Conservation (phyloP, 257 asterid genomes). For the Craterostigma plantagineum region DNA sequence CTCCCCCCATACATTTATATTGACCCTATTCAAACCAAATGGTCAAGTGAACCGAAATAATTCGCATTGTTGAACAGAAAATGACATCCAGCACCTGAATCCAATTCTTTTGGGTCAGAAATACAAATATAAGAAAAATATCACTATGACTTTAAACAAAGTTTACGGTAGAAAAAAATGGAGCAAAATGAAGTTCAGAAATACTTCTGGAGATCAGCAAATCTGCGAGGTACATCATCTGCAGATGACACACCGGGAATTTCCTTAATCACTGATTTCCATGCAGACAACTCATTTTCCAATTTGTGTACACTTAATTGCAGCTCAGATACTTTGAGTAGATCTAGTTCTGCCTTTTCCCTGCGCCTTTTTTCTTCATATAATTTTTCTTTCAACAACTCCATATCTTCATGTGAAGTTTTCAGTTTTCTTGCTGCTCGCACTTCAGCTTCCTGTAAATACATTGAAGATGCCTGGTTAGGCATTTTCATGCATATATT, state of each 20-base stretch:
- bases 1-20: too few relatives aligned
- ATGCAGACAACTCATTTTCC: slow-evolving; percentile 64
- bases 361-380: slow-evolving; percentile 64
- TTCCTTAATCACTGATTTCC: slow-evolving; percentile 65
- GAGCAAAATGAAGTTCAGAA: slow-evolving; percentile 10
- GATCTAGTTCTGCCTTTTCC: slow-evolving; percentile 77
- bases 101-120: too few relatives aligned
- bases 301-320: slow-evolving; percentile 33
- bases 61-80: too few relatives aligned
- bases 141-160: neutral
- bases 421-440: slow-evolving; percentile 68
- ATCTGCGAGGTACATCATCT: slow-evolving; percentile 47
- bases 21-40: too few relatives aligned
- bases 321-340: slow-evolving; percentile 38
- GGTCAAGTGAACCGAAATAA: too few relatives aligned
- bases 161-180: neutral
- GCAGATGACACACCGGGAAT: slow-evolving; percentile 82
- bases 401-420: slow-evolving; percentile 56
- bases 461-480: neutral
- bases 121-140: neutral
- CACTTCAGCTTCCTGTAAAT: slow-evolving; percentile 82
- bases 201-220: slow-evolving; percentile 77
- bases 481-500: too few relatives aligned
- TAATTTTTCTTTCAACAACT: slow-evolving; percentile 70
- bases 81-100: too few relatives aligned